These are phyloP conservation scores for Clarireedia monteithiana DNA, from an alignment of 2,329 filamentous ascomycete genomes.

Conservation along the genomic window DNA sequence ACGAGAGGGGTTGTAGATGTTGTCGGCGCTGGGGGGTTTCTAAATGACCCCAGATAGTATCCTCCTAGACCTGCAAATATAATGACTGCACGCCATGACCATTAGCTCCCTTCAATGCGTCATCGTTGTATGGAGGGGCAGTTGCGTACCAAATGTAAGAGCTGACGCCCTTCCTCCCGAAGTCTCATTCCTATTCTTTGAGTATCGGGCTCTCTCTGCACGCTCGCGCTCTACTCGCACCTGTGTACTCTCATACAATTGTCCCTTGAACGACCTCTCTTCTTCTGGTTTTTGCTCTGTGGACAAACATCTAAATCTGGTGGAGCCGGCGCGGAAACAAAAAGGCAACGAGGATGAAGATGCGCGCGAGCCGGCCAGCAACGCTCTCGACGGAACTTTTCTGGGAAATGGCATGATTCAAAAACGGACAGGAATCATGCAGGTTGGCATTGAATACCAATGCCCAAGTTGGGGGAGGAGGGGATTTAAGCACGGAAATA, in stretches of 20 bases:
- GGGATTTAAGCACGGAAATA: background rate
- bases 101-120: constrained; percentile 1
- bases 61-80: constrained; percentile 21
- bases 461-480: background rate
- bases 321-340: constrained; percentile 14
- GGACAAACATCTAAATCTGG: constrained; percentile 19
- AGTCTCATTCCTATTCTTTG: constrained; percentile 33
- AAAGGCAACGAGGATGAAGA: constrained; percentile 9
- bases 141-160: constrained; percentile 44
- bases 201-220: constrained; percentile 45
- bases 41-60: constrained; percentile 53
- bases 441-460: background rate
- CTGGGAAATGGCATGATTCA: constrained; percentile 19
- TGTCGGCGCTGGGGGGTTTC: constrained; percentile 41
- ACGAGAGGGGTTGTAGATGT: constrained; percentile 53
- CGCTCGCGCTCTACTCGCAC: constrained; percentile 47
- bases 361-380: constrained; percentile 17
- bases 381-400: constrained; percentile 20
- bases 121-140: background rate
- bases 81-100: constrained; percentile 18
- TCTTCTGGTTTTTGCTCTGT: constrained; percentile 17
- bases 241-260: constrained; percentile 51
- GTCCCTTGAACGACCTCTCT: constrained; percentile 43
- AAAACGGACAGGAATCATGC: background rate
- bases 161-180: constrained; percentile 40